These are phyloP conservation scores for Tuber borchii DNA, from an alignment of 495 filamentous ascomycete species.

Conservation along the genomic window DNA sequence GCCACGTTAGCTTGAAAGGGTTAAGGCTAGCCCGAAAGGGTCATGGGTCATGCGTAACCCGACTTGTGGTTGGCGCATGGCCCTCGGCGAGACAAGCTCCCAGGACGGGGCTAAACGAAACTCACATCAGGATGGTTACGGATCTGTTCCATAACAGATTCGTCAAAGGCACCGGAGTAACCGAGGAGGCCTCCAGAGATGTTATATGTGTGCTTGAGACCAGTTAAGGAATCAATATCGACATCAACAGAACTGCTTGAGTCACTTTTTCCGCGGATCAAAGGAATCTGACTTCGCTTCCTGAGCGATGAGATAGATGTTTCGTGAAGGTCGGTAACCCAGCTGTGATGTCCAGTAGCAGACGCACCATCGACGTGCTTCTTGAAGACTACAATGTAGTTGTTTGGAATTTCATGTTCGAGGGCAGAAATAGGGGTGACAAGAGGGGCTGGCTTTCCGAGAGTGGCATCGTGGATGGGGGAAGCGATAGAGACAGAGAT, in stretches of 20 bases:
- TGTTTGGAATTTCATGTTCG: conserved; percentile 66
- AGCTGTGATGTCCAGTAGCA: conserved; percentile 72
- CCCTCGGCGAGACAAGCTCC: conserved; percentile 23
- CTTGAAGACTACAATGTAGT: conserved; percentile 98
- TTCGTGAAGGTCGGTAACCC: conserved; percentile 80
- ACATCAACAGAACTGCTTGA: conserved; percentile 14
- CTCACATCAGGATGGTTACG: conserved; percentile 96
- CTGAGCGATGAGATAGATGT: conserved; percentile 67
- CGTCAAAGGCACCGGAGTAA: conserved; percentile 95
- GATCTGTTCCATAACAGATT: conserved; percentile 84
- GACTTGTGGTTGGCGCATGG: conserved; percentile 16
- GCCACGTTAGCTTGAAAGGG: conserved; percentile 23
- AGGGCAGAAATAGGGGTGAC: conserved; percentile 70
- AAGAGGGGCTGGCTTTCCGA: conserved; percentile 84
- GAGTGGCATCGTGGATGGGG: conserved; percentile 64
- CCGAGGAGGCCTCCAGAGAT: conserved; percentile 70
- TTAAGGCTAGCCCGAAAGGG: neutral
- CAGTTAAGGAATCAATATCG: conserved; percentile 63
- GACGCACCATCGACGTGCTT: conserved; percentile 67
- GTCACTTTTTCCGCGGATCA: conserved; percentile 43
- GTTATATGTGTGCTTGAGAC: conserved; percentile 92
- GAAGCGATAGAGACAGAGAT: conserved; percentile 49
- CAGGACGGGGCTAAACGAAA: conserved; percentile 8
- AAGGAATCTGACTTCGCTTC: conserved; percentile 76
- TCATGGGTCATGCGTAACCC: conserved; percentile 30